Evolutionary conservation across 306 rosid species (phyloP), one percentile per base, ranked within the genome.

Genomic region (Lagenaria siceraria): DNA sequence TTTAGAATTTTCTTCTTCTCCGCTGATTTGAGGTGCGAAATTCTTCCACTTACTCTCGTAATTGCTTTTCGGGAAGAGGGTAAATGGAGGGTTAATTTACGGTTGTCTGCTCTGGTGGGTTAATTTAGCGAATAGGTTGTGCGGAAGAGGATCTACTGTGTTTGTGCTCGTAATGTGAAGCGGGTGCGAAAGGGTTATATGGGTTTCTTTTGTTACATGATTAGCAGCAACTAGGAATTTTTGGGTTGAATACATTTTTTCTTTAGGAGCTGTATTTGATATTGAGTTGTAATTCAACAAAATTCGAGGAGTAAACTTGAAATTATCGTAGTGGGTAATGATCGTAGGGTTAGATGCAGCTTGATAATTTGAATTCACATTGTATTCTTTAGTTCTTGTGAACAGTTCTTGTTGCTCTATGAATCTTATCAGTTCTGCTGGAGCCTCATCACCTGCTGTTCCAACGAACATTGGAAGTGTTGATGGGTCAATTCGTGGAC

Each of bases 391-490:
- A 52, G 69, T 70, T 79, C 66, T 74, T 59, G 82, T 78, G 36
- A 76, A 76, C 75, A 51, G 68, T 70, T 79, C 63, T 74, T 64
- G 82, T 78, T 78, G 75, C 56, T 81, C 64, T 75, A 7, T 85
- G 29, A 42, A 65, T 85, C 68, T 82, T 78, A 53, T 82, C 90
- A 96, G 99, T 83, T 96, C 99, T 78, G 99, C 97, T 38, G 99
- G 97, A 63, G 99, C 99, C 68, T 96, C 99, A 14, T 96, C 99
- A 33, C 98, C 97, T 21, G 87, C 93, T 38, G 90, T 85, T 85
- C 98, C 90, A 38, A 80, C 88, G 70, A 90, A 96, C 80, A 89
- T 95, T 86, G 96, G 98, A 82, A 95, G 98, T 88, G 80, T 87
- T 42, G 97, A 96, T 66, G 98, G 96, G 38, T 89, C 99, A 53